These are phyloP conservation scores for Rutstroemia sp. DNA, from an alignment of 2,329 filamentous ascomycete genomes.

Conservation along the genomic window DNA sequence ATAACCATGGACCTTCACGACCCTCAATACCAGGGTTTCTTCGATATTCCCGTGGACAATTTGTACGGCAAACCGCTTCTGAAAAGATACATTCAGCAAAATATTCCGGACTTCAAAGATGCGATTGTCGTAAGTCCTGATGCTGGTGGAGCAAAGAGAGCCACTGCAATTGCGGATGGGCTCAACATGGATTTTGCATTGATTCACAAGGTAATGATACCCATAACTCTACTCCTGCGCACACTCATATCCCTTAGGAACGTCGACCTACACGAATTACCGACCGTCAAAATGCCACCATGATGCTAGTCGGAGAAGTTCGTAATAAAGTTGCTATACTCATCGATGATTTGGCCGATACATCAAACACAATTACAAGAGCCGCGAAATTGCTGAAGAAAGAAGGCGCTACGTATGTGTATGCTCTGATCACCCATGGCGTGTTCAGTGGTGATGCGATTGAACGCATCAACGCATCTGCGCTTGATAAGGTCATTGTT, in stretches of 20 bases:
- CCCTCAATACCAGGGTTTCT: slow-evolving; percentile 96
- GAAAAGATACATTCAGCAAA: slow-evolving; percentile 65
- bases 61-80: slow-evolving; percentile 77
- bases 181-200: slow-evolving; percentile 93
- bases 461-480: slow-evolving; percentile 84
- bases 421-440: slow-evolving; percentile 88
- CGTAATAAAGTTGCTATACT: slow-evolving; percentile 76
- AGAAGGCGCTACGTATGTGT: slow-evolving; percentile 85
- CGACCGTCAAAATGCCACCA: slow-evolving; percentile 83
- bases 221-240: slow-evolving; percentile 26
- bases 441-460: slow-evolving; percentile 94
- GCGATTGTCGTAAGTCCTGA: slow-evolving; percentile 94
- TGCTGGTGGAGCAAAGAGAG: slow-evolving; percentile 91
- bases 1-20: slow-evolving; percentile 98
- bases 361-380: slow-evolving; percentile 92
- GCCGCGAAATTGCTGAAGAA: slow-evolving; percentile 96
- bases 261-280: slow-evolving; percentile 81
- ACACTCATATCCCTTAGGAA: slow-evolving; percentile 50
- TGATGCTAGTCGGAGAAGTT: slow-evolving; percentile 92
- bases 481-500: slow-evolving; percentile 87
- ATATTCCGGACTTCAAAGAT: slow-evolving; percentile 72
- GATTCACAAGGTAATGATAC: slow-evolving; percentile 78
- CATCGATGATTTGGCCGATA: slow-evolving; percentile 91
- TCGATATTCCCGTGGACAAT: slow-evolving; percentile 97
- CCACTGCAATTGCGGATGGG: slow-evolving; percentile 88